Evolutionary conservation across 352 stramenopile species (phyloP), one percentile per base, ranked within the genome.

Genomic region (Pythium aristosporum): DNA sequence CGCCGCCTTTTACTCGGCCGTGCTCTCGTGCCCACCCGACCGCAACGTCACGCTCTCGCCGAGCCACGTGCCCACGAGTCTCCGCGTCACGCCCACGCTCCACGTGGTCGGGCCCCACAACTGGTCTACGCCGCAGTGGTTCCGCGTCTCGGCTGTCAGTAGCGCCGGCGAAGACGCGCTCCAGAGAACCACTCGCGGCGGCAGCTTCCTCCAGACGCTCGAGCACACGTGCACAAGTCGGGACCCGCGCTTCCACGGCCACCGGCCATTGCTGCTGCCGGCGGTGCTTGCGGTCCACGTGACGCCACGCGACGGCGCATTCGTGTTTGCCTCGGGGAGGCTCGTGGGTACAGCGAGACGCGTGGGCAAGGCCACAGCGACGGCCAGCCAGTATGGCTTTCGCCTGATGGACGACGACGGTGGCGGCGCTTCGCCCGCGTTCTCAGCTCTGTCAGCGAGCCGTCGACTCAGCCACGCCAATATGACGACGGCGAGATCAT

Each of bases 1-100:
- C 34, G 69, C 70, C 13, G 78, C 78, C 7, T 88, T 88, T 50
- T 89, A 89, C 64, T 80, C 79, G 11, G 80, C 74, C 1, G 57
- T 56, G 34, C 62, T 89, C 21, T 74, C 75, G 28, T 79, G 69
- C 11, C 66, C 57, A n/a, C 78, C 78, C 8, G 62, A 80, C 28
- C 67, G 76, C 46, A 11, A 62, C 1, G 80, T 89, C 32, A 87
- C 80, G 5, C 53, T 89, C 32, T 71, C 69, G 1, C 79, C 74
- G 0, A 73, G 71, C 3, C 85, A 80, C 65, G 28, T 85, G 6
- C 73, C 80, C 6, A 74, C 75, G n/a, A 72, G 76, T 5, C 62
- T 89, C 15, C 77, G 78, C 16, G 64, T 89, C 5, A 72, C 77
- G 12, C 80, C 80, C 11, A 69, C 77, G 39, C 61, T 81, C 1